phyloP scores from a whole-genome alignment of 768 basidiomycete species.

The Pleurotus tuoliensis region DNA sequence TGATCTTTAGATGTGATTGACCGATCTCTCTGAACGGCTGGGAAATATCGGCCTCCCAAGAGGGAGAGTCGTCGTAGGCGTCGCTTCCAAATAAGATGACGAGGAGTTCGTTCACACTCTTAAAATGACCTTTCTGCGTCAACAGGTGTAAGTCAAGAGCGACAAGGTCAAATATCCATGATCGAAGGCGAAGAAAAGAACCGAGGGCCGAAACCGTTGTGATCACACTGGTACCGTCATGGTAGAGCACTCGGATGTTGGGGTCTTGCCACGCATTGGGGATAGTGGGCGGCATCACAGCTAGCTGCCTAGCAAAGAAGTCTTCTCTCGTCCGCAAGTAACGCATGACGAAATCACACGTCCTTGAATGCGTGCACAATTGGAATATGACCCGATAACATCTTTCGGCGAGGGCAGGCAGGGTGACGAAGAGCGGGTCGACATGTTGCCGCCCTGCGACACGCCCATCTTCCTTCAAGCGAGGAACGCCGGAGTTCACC shows the following conservation, averaged over 20 bases:
- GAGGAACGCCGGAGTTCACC: slow-evolving; percentile 68
- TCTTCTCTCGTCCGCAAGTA: slow-evolving; percentile 87
- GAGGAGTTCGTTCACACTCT: slow-evolving; percentile 69
- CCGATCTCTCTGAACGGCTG: slow-evolving; percentile 68
- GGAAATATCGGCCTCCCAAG: slow-evolving; percentile 47
- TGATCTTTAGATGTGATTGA: slow-evolving; percentile 80
- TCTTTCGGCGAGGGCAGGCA: slow-evolving; percentile 81
- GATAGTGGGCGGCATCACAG: slow-evolving; percentile 62
- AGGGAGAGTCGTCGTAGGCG: slow-evolving; percentile 31
- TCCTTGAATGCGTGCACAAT: slow-evolving; percentile 82
- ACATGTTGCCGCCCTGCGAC: slow-evolving; percentile 29
- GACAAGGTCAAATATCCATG: slow-evolving; percentile 79
- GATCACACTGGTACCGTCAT: slow-evolving; percentile 63
- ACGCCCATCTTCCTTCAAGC: slow-evolving; percentile 42
- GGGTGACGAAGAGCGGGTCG: slow-evolving; percentile 54
- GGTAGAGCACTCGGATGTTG: slow-evolving; percentile 59
- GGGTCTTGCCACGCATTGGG: slow-evolving; percentile 48
- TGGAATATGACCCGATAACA: slow-evolving; percentile 82
- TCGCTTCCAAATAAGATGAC: slow-evolving; percentile 78
- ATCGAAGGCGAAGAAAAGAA: slow-evolving; percentile 78
- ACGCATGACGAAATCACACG: slow-evolving; percentile 75
- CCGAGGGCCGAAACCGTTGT: slow-evolving; percentile 67
- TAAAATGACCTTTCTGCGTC: slow-evolving; percentile 72
- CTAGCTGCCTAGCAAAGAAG: slow-evolving; percentile 86
- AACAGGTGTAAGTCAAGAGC: slow-evolving; percentile 88